phyloP scores from a whole-genome alignment of 768 basidiomycete species.

The Cubamyces lactineus region DNA sequence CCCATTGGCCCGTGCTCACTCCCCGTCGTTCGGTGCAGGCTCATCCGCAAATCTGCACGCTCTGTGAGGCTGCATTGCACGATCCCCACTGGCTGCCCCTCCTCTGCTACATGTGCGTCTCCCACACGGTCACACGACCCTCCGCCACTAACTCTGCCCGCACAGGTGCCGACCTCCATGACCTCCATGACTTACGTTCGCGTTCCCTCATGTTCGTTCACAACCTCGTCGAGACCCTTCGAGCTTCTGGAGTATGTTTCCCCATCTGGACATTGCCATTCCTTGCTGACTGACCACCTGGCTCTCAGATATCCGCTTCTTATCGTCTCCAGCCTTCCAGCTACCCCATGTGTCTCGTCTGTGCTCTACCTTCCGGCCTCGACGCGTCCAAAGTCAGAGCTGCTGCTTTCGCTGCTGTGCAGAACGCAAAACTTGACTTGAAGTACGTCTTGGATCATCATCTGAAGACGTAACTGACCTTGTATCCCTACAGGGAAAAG shows the following conservation, averaged over 20 bases:
- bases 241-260: slow-evolving; percentile 55
- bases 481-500: slow-evolving; percentile 43
- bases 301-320: slow-evolving; percentile 56
- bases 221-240: slow-evolving; percentile 60
- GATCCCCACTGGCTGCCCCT: slow-evolving; percentile 65
- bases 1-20: slow-evolving; percentile 7
- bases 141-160: slow-evolving; percentile 1
- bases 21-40: slow-evolving; percentile 36
- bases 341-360: slow-evolving; percentile 61
- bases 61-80: slow-evolving; percentile 64
- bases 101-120: slow-evolving; percentile 59
- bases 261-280: not conserved
- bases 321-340: slow-evolving; percentile 66
- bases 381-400: slow-evolving; percentile 46
- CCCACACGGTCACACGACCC: slow-evolving; percentile 13
- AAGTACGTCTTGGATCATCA: slow-evolving; percentile 39
- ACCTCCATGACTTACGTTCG: slow-evolving; percentile 66
- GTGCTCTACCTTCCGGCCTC: slow-evolving; percentile 50
- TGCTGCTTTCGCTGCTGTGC: slow-evolving; percentile 49
- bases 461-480: not conserved
- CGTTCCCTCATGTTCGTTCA: slow-evolving; percentile 67
- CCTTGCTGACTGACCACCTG: slow-evolving; percentile 11
- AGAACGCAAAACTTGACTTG: slow-evolving; percentile 45
- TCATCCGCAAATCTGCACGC: slow-evolving; percentile 50
- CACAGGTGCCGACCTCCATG: slow-evolving; percentile 66